phyloP scores from a whole-genome alignment of 2,329 filamentous ascomycete species.

The Amylocarpus encephaloides region DNA sequence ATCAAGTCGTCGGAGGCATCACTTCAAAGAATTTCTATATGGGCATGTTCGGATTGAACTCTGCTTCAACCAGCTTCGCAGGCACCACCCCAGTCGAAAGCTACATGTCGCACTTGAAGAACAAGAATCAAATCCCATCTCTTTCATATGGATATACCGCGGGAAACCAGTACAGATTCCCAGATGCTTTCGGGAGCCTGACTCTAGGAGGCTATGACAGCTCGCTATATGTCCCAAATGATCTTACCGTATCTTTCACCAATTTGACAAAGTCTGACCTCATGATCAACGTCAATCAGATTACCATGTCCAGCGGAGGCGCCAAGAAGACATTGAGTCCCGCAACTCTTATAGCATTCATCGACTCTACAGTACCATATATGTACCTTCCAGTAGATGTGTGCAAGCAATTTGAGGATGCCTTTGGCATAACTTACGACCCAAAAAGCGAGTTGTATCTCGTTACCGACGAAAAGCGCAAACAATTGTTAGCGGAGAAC shows the following conservation, averaged over 20 bases:
- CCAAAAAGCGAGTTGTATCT: slow-evolving; percentile 13
- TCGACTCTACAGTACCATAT: slow-evolving; percentile 34
- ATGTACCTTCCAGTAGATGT: slow-evolving; percentile 32
- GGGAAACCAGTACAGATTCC: slow-evolving; percentile 35
- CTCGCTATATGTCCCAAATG: slow-evolving; percentile 35
- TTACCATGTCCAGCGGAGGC: slow-evolving; percentile 18
- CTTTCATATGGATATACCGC: slow-evolving; percentile 40
- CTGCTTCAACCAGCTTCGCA: slow-evolving; percentile 19
- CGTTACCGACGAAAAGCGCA: slow-evolving; percentile 12
- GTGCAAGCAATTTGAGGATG: slow-evolving; percentile 31
- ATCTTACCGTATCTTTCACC: slow-evolving; percentile 35
- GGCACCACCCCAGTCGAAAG: slow-evolving; percentile 23
- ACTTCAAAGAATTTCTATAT: slow-evolving; percentile 26
- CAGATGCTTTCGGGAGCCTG: slow-evolving; percentile 17
- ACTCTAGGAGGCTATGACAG: slow-evolving; percentile 35
- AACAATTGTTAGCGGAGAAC: slow-evolving; percentile 23
- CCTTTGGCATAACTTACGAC: slow-evolving; percentile 32
- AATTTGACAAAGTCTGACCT: slow-evolving; percentile 33
- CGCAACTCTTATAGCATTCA: slow-evolving; percentile 20
- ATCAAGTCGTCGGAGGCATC: slow-evolving; percentile 28
- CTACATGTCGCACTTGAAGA: slow-evolving; percentile 35
- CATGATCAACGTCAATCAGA: slow-evolving; percentile 34
- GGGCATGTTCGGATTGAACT: slow-evolving; percentile 24
- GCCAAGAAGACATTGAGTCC: slow-evolving; percentile 13
- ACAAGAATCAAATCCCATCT: slow-evolving; percentile 34